These are phyloP conservation scores for Wolfiporia cocos DNA, from an alignment of 1,284 basidiomycete species.

Conservation along the genomic window DNA sequence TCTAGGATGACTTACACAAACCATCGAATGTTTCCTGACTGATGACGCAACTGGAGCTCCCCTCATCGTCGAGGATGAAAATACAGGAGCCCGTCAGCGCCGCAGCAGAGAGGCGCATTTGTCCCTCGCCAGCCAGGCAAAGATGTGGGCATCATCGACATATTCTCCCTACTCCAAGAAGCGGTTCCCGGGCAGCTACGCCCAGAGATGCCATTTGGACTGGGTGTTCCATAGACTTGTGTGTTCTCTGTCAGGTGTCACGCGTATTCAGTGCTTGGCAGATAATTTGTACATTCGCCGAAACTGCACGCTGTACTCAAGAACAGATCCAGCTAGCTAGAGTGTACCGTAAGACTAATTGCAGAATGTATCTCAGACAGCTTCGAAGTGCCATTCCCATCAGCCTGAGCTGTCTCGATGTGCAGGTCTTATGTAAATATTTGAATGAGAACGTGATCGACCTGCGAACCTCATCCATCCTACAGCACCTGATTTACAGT, in stretches of 20 bases:
- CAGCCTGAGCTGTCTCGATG: no score
- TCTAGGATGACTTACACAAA: no score
- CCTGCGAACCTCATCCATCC: no score
- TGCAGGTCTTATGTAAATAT: no score
- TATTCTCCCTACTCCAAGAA: slow-evolving; percentile 49
- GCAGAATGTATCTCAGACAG: no score
- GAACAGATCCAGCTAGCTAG: no score
- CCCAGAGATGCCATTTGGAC: slow-evolving; percentile 61
- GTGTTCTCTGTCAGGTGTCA: slow-evolving; percentile 20
- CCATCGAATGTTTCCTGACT: background rate
- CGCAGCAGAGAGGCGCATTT: slow-evolving; percentile 36
- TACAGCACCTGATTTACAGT: no score
- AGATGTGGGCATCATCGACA: slow-evolving; percentile 31
- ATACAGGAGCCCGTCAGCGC: slow-evolving; percentile 20
- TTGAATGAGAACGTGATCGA: no score
- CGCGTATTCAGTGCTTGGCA: slow-evolving; percentile 57
- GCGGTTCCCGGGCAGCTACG: slow-evolving; percentile 57
- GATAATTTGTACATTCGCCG: no score
- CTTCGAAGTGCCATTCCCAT: no score
- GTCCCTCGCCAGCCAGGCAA: slow-evolving; percentile 14
- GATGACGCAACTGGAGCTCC: slow-evolving; percentile 21
- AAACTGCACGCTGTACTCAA: no score
- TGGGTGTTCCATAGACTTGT: slow-evolving; percentile 71
- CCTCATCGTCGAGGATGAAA: slow-evolving; percentile 26
- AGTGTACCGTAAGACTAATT: no score